Evolutionary conservation across 257 asterid genomes (phyloP).

Genomic region (Salvia rosmarinus): DNA sequence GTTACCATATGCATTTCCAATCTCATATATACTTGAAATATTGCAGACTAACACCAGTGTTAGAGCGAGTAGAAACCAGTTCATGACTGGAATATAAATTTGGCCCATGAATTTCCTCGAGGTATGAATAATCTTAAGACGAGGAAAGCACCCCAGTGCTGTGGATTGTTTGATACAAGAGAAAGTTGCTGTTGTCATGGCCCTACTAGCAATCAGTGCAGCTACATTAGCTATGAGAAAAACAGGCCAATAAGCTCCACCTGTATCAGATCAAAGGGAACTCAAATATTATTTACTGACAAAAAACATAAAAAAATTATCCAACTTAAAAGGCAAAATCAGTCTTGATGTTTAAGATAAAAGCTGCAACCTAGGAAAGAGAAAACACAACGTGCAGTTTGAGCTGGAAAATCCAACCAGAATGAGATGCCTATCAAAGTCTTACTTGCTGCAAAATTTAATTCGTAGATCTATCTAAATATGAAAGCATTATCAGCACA

Average conservation of each 20-base stretch:
- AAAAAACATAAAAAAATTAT: neutral
- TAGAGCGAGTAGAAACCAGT: slow-evolving; percentile 85
- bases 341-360: neutral
- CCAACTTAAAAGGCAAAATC: neutral
- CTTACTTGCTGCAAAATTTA: slow-evolving; percentile 13
- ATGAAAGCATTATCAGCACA: neutral
- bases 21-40: slow-evolving; percentile 86
- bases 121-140: slow-evolving; percentile 94
- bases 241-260: slow-evolving; percentile 95
- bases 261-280: slow-evolving; percentile 55
- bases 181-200: slow-evolving; percentile 96
- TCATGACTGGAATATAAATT: slow-evolving; percentile 95
- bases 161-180: slow-evolving; percentile 94
- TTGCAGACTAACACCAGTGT: slow-evolving; percentile 82
- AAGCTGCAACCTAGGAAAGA: neutral
- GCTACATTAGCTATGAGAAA: slow-evolving; percentile 89
- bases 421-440: slow-evolving; percentile 7
- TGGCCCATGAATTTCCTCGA: slow-evolving; percentile 97
- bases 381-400: neutral
- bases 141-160: slow-evolving; percentile 98
- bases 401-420: neutral
- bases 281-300: slow-evolving; percentile 29
- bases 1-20: slow-evolving; percentile 99
- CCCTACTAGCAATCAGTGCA: slow-evolving; percentile 96
- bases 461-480: slow-evolving; percentile 17